These are phyloP conservation scores for Nicotiana undulata DNA, from an alignment of 257 asterid species.

Conservation along the genomic window DNA sequence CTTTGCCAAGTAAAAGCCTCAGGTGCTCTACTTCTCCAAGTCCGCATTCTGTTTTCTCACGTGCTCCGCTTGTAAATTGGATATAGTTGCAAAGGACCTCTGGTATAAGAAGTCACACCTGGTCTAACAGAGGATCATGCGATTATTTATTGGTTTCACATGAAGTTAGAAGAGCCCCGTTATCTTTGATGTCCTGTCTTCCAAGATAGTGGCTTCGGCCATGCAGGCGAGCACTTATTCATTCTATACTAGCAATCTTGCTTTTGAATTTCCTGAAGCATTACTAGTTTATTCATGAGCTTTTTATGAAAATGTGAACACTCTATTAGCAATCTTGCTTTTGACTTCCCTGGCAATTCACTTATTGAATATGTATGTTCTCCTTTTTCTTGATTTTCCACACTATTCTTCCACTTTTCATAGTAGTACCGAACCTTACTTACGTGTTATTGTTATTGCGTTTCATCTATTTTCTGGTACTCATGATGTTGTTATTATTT, in stretches of 20 bases:
- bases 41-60: neutral
- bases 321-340: neutral
- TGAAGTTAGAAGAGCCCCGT: neutral
- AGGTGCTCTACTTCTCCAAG: neutral
- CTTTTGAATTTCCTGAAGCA: neutral
- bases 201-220: neutral
- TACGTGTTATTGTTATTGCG: no score
- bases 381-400: neutral
- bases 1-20: neutral
- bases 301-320: neutral
- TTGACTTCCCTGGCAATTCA: neutral
- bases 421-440: no score
- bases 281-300: neutral
- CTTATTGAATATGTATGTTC: neutral
- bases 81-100: neutral
- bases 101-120: neutral
- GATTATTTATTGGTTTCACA: neutral
- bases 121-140: neutral
- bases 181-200: neutral
- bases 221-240: neutral
- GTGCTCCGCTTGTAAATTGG: neutral
- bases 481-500: no score
- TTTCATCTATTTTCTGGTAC: no score
- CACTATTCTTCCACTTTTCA: no score
- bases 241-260: neutral